phyloP scores from a whole-genome alignment of 2,329 filamentous ascomycete species.

The Penicillium sp. region DNA sequence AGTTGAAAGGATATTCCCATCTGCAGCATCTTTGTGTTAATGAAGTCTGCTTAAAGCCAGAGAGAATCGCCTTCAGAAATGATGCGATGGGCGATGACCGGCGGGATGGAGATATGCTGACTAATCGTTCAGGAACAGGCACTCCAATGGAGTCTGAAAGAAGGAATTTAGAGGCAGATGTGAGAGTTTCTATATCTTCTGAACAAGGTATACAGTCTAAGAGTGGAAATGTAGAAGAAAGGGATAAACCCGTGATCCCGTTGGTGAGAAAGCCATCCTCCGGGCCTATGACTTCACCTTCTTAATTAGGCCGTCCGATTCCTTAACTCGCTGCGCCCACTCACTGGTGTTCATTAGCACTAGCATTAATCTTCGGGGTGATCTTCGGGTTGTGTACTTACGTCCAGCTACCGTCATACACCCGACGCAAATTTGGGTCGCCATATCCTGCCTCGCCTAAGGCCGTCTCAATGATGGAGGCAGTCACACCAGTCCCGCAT shows the following conservation, averaged over 20 bases:
- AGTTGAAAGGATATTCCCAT: slow-evolving; percentile 22
- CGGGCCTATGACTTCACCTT: slow-evolving; percentile 27
- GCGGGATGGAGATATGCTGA: slow-evolving; percentile 3
- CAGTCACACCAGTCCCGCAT: slow-evolving; percentile 93
- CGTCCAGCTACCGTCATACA: slow-evolving; percentile 99
- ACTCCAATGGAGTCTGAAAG: background rate
- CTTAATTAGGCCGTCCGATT: slow-evolving; percentile 47
- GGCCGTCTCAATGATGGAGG: slow-evolving; percentile 83
- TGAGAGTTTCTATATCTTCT: slow-evolving; percentile 6
- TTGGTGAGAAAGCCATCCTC: background rate
- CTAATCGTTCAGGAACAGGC: background rate
- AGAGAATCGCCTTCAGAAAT: slow-evolving; percentile 4
- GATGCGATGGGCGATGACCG: slow-evolving; percentile 5
- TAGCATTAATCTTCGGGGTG: background rate
- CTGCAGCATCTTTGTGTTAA: slow-evolving; percentile 33
- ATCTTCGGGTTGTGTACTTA: slow-evolving; percentile 53
- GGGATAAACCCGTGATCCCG: background rate
- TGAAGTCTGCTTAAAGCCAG: slow-evolving; percentile 1
- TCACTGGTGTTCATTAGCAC: slow-evolving; percentile 35
- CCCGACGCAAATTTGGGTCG: slow-evolving; percentile 60
- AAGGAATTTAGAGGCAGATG: background rate
- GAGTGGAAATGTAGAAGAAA: background rate
- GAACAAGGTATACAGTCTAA: slow-evolving; percentile 4
- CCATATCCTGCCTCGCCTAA: slow-evolving; percentile 74
- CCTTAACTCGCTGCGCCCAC: slow-evolving; percentile 50